Evolutionary conservation across 106 monocot species (phyloP), one percentile per base, ranked within the genome.

Genomic region (Dendrobium nobile): DNA sequence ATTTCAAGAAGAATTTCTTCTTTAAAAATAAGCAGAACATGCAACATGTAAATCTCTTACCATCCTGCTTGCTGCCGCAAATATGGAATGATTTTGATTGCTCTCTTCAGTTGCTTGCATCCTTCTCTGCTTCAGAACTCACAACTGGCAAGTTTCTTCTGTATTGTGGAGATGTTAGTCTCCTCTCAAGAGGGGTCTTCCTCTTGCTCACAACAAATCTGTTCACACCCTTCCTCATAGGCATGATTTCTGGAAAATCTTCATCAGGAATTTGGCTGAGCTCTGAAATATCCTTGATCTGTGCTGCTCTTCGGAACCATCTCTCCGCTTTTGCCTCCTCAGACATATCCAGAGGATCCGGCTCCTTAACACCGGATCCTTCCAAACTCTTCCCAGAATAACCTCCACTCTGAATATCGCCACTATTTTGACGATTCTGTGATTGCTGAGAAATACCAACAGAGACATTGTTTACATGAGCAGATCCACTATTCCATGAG

Each of bases 291-390:
- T 99, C 95, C 65, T 93, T 99, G 41, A 99, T 95, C 85, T 93
- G 99, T 16, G 99, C 93, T 54, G 87, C 99, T 41, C 99, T 84
- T 4, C 91, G 86, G 73, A 99, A 99, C 99, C 99, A 95, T 82
- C 99, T 95, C 77, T 91, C 88, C 27, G 99, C 91, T 80, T 99
- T 99, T 41, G 99, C 99, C 82, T 99, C 99, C 87, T 99, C 99
- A 4, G 99, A 99, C 99, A 99, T 99, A 76, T 99, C 99, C 65
- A 95, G 41, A 61, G 99, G 95, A 82, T 99, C 92, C 54, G 91
- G 89, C 19, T 99, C 99, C 75, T 81, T 89, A 0, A 99, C 92
- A 4, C 87, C 86, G 26, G 95, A 98, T 33, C 95, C 98, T 78
- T 98, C 98, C 87, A 99, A 92, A 84, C 93, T 99, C 88, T 93